These are phyloP conservation scores for Lipomyces mesembrius DNA, from an alignment of 805 yeast genomes.

Conservation along the genomic window DNA sequence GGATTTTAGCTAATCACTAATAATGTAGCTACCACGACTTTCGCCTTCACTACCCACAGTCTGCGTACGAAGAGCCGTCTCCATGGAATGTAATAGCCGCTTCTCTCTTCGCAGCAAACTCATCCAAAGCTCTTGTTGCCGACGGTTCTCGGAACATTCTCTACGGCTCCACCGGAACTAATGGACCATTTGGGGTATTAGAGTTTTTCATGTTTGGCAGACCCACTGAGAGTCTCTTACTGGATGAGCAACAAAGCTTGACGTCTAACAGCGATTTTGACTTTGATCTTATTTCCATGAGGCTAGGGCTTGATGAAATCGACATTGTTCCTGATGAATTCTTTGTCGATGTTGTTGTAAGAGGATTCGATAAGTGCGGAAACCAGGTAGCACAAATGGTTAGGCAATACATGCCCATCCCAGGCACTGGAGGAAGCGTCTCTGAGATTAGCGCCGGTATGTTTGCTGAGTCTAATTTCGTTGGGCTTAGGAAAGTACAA, in stretches of 20 bases:
- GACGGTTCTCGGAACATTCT: slow-evolving; percentile 8
- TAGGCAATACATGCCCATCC: neutral
- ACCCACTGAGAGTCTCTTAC: neutral
- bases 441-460: slow-evolving; percentile 1
- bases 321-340: neutral
- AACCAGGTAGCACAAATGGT: slow-evolving; percentile 8
- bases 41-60: slow-evolving; percentile 11
- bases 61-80: slow-evolving; percentile 13
- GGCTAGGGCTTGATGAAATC: neutral
- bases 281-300: slow-evolving; percentile 1
- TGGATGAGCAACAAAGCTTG: slow-evolving; percentile 11
- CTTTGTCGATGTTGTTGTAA: neutral
- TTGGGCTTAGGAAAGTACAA: slow-evolving; percentile 10
- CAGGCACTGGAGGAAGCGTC: slow-evolving; percentile 8
- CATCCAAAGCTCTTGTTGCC: slow-evolving; percentile 2
- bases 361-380: slow-evolving; percentile 11
- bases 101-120: slow-evolving; percentile 5
- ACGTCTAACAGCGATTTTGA: slow-evolving; percentile 3
- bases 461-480: slow-evolving; percentile 2
- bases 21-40: slow-evolving; percentile 10
- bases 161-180: slow-evolving; percentile 7
- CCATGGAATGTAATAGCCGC: slow-evolving; percentile 7
- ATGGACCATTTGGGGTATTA: neutral
- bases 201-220: neutral
- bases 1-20: slow-evolving; percentile 1